Conservation (phyloP, 208 protist species). For the Angomonas deanei region DNA sequence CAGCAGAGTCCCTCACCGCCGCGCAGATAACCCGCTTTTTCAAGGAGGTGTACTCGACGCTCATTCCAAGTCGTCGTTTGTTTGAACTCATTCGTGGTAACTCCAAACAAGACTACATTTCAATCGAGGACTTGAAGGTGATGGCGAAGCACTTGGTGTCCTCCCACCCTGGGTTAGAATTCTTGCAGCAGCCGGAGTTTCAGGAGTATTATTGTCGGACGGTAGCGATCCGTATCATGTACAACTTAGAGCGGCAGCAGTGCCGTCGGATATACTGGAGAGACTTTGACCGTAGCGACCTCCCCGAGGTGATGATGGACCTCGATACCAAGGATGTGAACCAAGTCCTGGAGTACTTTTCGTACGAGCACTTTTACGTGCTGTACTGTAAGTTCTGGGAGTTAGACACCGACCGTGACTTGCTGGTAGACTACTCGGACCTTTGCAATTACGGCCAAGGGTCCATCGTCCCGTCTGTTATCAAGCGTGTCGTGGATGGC, state of each 20-base stretch:
- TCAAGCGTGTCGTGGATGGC: conserved; percentile 79
- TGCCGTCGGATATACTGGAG: conserved; percentile 65
- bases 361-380: conserved; percentile 99
- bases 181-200: conserved; percentile 94
- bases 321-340: conserved; percentile 88
- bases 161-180: conserved; percentile 89
- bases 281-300: conserved; percentile 81
- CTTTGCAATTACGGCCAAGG: conserved; percentile 84
- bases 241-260: conserved; percentile 83
- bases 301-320: conserved; percentile 77
- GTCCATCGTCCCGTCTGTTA: conserved; percentile 55
- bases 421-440: conserved; percentile 84
- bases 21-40: conserved; percentile 55
- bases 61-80: conserved; percentile 59
- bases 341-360: conserved; percentile 91
- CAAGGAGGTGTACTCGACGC: conserved; percentile 39
- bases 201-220: conserved; percentile 94
- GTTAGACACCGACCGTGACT: conserved; percentile 94
- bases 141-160: conserved; percentile 72
- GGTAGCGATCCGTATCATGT: conserved; percentile 94
- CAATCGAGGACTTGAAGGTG: conserved; percentile 56
- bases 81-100: conserved; percentile 74
- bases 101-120: conserved; percentile 45
- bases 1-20: conserved; percentile 33
- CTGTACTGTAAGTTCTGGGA: conserved; percentile 99